phyloP scores from a whole-genome alignment of 257 asterid genomes.

The Penstemon barbatus region DNA sequence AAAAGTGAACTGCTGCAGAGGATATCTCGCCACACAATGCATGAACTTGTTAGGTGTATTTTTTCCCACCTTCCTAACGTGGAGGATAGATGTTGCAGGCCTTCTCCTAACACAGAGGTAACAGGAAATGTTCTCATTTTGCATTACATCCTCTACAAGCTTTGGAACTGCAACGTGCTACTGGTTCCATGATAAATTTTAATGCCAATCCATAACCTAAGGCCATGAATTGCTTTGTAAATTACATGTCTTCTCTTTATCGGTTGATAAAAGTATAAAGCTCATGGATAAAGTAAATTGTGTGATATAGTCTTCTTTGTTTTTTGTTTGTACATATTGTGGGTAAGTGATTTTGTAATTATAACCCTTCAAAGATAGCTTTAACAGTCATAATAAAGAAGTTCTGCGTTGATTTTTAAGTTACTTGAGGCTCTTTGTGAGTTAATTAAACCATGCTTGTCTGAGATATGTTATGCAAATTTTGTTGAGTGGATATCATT shows the following conservation, averaged over 20 bases:
- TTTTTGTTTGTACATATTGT: slow-evolving; percentile 1
- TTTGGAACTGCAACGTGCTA: slow-evolving; percentile 14
- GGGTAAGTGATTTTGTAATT: background rate
- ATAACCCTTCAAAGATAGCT: slow-evolving; percentile 11
- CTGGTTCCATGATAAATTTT: slow-evolving; percentile 19
- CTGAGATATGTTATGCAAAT: too few species aligned
- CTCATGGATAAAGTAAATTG: slow-evolving; percentile 4
- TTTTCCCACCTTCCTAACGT: slow-evolving; percentile 73
- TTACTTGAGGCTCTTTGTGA: too few species aligned
- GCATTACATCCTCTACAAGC: slow-evolving; percentile 2
- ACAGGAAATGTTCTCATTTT: slow-evolving; percentile 14
- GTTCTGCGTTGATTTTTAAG: background rate
- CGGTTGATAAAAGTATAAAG: background rate
- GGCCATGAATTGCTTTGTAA: slow-evolving; percentile 10
- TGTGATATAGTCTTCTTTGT: slow-evolving; percentile 12
- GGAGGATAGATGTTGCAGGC: slow-evolving; percentile 30
- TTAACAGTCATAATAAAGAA: background rate
- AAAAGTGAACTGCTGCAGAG: slow-evolving; percentile 86
- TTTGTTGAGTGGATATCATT: too few species aligned
- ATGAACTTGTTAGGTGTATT: slow-evolving; percentile 83
- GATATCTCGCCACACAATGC: slow-evolving; percentile 93
- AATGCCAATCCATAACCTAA: slow-evolving; percentile 14
- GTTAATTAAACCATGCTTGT: too few species aligned
- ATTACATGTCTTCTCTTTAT: background rate
- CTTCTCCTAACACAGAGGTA: slow-evolving; percentile 53